Conservation (phyloP, 202 grass and related monocot species). For the Elaeis oleifera region DNA sequence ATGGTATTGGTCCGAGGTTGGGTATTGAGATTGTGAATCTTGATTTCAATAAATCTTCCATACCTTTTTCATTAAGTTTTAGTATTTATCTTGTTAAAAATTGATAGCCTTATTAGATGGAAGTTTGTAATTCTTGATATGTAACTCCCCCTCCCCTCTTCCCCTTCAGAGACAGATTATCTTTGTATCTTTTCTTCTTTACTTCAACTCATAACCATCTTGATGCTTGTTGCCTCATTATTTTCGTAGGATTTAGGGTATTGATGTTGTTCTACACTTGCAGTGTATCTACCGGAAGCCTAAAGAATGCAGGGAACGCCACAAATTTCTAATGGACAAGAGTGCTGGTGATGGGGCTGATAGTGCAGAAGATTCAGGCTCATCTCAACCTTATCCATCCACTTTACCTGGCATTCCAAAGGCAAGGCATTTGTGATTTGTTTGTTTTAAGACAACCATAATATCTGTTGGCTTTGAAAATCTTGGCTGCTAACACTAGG, state of each 20-base stretch:
- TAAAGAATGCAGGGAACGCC: conserved; percentile 23
- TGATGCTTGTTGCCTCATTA: not conserved
- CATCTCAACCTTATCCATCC: conserved; percentile 21
- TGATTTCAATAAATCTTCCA: too few species aligned
- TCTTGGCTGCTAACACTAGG: too few species aligned
- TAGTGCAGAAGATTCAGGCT: conserved; percentile 21
- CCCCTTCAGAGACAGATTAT: too few species aligned
- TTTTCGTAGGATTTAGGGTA: not conserved
- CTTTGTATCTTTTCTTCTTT: not conserved
- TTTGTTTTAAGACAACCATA: not conserved
- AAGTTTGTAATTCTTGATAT: too few species aligned
- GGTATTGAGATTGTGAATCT: too few species aligned
- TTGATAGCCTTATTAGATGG: too few species aligned
- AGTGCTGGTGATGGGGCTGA: conserved; percentile 22
- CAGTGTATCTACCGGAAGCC: conserved; percentile 24
- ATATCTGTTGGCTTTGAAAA: too few species aligned
- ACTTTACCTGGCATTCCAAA: conserved; percentile 24
- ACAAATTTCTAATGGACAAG: conserved; percentile 23
- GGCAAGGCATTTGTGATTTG: conserved; percentile 5
- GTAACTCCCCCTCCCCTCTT: too few species aligned
- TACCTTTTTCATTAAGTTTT: too few species aligned
- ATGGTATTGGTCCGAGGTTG: too few species aligned
- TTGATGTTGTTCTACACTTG: not conserved
- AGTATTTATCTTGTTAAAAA: too few species aligned
- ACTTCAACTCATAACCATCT: not conserved